Evolutionary conservation across 176 grass and related monocot genomes (phyloP).

Genomic region (Lolium multiflorum): DNA sequence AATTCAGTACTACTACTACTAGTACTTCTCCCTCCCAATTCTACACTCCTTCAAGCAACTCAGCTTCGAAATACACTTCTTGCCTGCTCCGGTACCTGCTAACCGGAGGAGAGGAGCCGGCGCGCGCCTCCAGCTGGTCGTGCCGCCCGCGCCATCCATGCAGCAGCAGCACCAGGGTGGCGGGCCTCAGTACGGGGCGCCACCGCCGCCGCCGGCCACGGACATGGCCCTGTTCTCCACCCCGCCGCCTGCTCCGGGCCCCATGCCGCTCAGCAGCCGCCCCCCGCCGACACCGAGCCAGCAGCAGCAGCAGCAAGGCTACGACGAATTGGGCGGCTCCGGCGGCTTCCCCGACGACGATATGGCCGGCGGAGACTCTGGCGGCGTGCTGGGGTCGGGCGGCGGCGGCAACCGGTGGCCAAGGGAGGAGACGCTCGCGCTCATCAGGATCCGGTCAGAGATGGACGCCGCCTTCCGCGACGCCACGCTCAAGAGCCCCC

Average conservation of each 20-base stretch:
- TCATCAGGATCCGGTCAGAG: conserved; percentile 98
- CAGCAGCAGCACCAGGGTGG: conserved; percentile 53
- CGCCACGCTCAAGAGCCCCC: conserved; percentile 86
- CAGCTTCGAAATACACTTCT: neutral
- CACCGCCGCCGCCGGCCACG: neutral
- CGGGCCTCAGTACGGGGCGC: conserved; percentile 50
- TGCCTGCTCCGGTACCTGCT: neutral
- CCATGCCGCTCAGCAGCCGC: conserved; percentile 51
- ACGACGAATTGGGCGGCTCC: conserved; percentile 43
- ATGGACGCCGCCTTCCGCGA: conserved; percentile 96
- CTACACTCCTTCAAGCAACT: conserved; percentile 43
- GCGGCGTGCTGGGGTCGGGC: conserved; percentile 41
- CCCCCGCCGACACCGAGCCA: conserved; percentile 9
- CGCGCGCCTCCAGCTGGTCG: neutral
- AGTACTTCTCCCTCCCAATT: conserved; percentile 17
- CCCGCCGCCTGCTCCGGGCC: neutral
- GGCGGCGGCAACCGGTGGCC: conserved; percentile 86
- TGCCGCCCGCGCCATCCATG: conserved; percentile 36
- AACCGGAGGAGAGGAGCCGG: neutral
- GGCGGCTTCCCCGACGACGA: conserved; percentile 53
- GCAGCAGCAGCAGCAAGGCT: conserved; percentile 16
- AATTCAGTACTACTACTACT: conserved; percentile 31
- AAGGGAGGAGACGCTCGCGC: conserved; percentile 84
- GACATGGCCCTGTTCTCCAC: conserved; percentile 59
- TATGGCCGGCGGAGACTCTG: conserved; percentile 39